Base-by-base conservation (phyloP, 2,329 filamentous ascomycete genomes). In the Aschersonia sp. region DNA sequence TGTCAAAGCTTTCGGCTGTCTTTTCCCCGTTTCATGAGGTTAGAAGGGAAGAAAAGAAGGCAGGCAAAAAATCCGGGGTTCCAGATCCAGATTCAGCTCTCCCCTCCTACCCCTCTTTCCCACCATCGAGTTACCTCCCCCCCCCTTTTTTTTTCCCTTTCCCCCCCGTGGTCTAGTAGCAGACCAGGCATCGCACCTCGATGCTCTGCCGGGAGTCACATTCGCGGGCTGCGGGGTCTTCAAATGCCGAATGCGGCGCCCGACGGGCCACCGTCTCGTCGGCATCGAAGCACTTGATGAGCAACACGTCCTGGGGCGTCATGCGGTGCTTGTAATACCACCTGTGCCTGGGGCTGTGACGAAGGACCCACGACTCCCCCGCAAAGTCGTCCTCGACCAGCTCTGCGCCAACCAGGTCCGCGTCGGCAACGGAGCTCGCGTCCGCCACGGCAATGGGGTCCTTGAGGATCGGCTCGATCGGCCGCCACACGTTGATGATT, bases 251-350 rank as follows among this genome's bases (percentile, higher is more conserved):
- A 55, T 79, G 76, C 30, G 73, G 73, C 37, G 74, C 67, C 5
- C 74, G 59, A 6, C 73, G 64, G 1, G 73, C 69, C 10, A 76
- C 73, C 37, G 65, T 60, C 60, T 71, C 70, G 8, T 67, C 71
- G 73, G 79, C 84, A 59, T 81, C 77, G 54, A 73, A 80, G 52
- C 74, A 77, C 57, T 81, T 81, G 62, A 81, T 77, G 40, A 81
- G 57, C 6, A 76, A 64, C 9, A 76, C 72, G 59, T 81, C 69
- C 6, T 71, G 61, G 0, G 74, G 72, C 3, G 63, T 67, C 59
- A 77, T 70, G 5, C 62, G 65, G 52, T 68, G 66, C 52, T 72
- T 66, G 57, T 72, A 79, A 56, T 69, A 72, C 74, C 74, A 79
- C 51, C 63, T 64, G 45, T 76, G 71, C 12, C 51, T 47, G 0